Conservation (phyloP, 495 filamentous ascomycete genomes). For the Aspergillus conjunctus region DNA sequence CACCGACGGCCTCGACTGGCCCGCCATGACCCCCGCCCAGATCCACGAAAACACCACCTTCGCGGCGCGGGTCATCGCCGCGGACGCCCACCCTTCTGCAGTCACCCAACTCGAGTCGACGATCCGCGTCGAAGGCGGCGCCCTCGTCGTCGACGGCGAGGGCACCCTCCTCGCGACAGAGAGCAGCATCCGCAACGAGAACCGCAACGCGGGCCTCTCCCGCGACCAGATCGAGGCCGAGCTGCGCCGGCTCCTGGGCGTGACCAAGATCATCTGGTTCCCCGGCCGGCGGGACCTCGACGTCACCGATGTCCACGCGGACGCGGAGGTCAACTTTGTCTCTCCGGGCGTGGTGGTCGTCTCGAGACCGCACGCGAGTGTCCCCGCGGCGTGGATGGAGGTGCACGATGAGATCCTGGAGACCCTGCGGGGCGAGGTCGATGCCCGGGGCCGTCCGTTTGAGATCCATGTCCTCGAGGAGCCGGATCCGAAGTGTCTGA, state of each 20-base stretch:
- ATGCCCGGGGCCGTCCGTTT: constrained; percentile 33
- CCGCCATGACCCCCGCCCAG: constrained; percentile 15
- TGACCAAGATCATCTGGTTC: constrained; percentile 38
- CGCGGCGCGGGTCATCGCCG: constrained; percentile 29
- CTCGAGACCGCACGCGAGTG: constrained; percentile 26
- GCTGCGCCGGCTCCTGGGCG: constrained; percentile 28
- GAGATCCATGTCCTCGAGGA: constrained; percentile 18
- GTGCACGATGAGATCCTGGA: constrained; percentile 35
- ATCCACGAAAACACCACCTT: constrained; percentile 31
- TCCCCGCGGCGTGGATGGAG: constrained; percentile 27
- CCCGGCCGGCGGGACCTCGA: constrained; percentile 35
- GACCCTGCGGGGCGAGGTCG: constrained; percentile 25
- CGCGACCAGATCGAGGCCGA: constrained; percentile 29
- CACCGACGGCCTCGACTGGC: constrained; percentile 24
- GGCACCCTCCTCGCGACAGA: constrained; percentile 41
- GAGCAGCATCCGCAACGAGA: constrained; percentile 34
- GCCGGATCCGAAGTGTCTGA: constrained; percentile 32
- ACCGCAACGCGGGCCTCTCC: constrained; percentile 33
- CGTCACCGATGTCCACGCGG: constrained; percentile 40
- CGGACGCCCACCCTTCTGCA: neutral
- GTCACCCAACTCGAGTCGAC: constrained; percentile 26
- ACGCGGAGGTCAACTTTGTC: constrained; percentile 37
- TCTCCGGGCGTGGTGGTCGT: constrained; percentile 39
- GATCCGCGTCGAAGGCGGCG: constrained; percentile 36
- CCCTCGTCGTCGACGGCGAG: constrained; percentile 39